Conservation (phyloP, 2,329 filamentous ascomycete species). For the Cryphonectria naterciae region DNA sequence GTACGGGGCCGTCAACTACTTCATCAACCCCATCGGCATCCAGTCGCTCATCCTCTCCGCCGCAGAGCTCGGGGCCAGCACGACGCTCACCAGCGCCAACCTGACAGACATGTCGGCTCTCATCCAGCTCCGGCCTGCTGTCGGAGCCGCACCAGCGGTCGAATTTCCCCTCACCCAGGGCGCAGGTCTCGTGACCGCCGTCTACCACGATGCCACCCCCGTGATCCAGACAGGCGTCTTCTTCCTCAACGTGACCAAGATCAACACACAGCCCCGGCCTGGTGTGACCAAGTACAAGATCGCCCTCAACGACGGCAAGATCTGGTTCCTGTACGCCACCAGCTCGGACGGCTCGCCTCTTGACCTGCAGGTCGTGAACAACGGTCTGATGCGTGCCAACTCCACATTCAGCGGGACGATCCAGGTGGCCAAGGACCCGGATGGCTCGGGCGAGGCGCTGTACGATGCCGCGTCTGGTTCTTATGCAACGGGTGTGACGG, state of each 20-base stretch:
- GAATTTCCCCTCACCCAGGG: constrained; percentile 87
- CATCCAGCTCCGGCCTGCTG: constrained; percentile 65
- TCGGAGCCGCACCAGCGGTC: constrained; percentile 61
- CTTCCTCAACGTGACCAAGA: constrained; percentile 68
- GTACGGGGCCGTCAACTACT: constrained; percentile 69
- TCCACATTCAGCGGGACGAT: constrained; percentile 75
- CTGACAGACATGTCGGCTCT: constrained; percentile 65
- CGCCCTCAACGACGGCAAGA: constrained; percentile 69
- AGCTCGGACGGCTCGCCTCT: constrained; percentile 62
- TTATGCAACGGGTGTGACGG: constrained; percentile 67
- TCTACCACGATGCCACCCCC: constrained; percentile 73
- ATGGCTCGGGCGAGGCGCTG: constrained; percentile 62
- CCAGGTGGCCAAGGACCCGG: constrained; percentile 80
- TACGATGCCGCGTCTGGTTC: constrained; percentile 79
- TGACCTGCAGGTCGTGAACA: constrained; percentile 70
- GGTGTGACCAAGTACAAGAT: constrained; percentile 78
- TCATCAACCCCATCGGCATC: constrained; percentile 79
- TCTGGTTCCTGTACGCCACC: constrained; percentile 82
- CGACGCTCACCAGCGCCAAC: constrained; percentile 57
- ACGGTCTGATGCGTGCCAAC: constrained; percentile 66
- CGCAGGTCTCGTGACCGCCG: constrained; percentile 81
- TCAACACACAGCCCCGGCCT: constrained; percentile 59
- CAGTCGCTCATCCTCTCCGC: constrained; percentile 83
- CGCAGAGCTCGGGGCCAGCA: constrained; percentile 66
- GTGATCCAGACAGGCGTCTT: constrained; percentile 74